These are phyloP conservation scores for Epichloe baconii DNA, from an alignment of 2,329 filamentous ascomycete species.

Conservation along the genomic window DNA sequence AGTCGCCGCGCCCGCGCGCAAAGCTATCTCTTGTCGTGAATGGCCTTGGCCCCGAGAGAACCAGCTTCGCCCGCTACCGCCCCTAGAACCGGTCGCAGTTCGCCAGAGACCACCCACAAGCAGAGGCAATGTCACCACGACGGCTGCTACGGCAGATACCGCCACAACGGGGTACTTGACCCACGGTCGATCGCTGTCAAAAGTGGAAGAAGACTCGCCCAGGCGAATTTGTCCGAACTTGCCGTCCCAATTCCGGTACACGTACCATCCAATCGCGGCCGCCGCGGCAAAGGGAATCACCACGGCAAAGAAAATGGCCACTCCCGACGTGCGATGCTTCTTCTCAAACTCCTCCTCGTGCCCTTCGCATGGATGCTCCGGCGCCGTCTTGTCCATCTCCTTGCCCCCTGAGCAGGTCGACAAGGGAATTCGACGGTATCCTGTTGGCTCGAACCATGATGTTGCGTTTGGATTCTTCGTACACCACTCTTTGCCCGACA, in stretches of 20 bases:
- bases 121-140: constrained; percentile 53
- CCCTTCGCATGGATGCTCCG: constrained; percentile 49
- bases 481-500: constrained; percentile 38
- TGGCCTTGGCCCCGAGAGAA: constrained; percentile 45
- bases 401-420: constrained; percentile 71
- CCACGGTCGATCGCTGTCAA: constrained; percentile 63
- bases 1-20: constrained; percentile 74
- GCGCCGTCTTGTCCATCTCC: constrained; percentile 56
- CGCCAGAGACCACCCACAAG: constrained; percentile 63
- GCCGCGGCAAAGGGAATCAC: constrained; percentile 62
- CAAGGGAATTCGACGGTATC: constrained; percentile 79
- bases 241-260: constrained; percentile 71
- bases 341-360: constrained; percentile 70
- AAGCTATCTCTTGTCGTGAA: constrained; percentile 89
- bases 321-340: constrained; percentile 56
- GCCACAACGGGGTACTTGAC: constrained; percentile 72
- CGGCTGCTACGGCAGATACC: constrained; percentile 49
- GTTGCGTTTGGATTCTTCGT: constrained; percentile 49
- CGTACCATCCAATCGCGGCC: constrained; percentile 64
- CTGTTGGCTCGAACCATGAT: constrained; percentile 74
- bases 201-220: constrained; percentile 47
- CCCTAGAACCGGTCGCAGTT: constrained; percentile 36
- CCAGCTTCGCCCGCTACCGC: constrained; percentile 35
- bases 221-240: constrained; percentile 90
- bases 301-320: constrained; percentile 76